A percentile compares a stretch with the other conserved stretches of the same genome.
phyloP scores from a whole-genome alignment of 1,284 basidiomycete genomes.

The Puccinia polysora region DNA sequence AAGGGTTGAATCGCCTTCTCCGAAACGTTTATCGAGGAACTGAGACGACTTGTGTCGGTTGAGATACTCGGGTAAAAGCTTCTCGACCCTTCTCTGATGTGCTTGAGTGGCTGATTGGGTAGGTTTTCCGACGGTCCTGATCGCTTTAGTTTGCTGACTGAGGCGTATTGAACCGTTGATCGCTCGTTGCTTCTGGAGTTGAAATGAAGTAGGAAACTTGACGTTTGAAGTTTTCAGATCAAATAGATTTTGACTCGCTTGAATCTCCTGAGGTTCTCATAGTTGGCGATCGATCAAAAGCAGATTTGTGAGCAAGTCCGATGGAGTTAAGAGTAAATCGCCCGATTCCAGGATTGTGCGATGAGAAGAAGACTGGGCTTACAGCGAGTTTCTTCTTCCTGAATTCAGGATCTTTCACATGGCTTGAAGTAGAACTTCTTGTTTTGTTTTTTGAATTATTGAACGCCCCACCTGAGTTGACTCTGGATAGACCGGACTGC shows the following conservation, averaged over 20 bases:
- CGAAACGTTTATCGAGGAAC: conserved; percentile 88
- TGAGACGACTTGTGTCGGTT: conserved; percentile 76
- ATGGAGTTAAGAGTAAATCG: not conserved
- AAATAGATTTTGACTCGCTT: conserved; percentile 39
- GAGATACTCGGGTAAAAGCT: conserved; percentile 72
- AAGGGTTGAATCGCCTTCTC: conserved; percentile 86
- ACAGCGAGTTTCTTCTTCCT: conserved; percentile 39
- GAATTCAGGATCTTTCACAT: conserved; percentile 38
- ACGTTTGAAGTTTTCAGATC: conserved; percentile 39
- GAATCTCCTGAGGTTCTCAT: conserved; percentile 39
- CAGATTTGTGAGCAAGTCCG: not conserved
- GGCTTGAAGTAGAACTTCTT: conserved; percentile 19
- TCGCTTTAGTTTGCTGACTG: not conserved
- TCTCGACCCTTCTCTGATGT: conserved; percentile 55
- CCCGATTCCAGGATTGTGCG: not conserved
- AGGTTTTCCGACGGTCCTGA: conserved; percentile 37
- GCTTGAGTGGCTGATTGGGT: conserved; percentile 37
- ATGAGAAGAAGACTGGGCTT: not conserved
- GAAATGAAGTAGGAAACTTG: conserved; percentile 33
- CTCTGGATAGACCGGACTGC: conserved; percentile 28
- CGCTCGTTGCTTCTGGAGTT: conserved; percentile 10
- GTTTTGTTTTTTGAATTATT: conserved; percentile 15
- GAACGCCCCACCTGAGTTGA: not conserved
- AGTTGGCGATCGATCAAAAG: too few relatives aligned
- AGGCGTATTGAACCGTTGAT: not conserved